Percentiles rank a stretch among this genome's conserved stretches.
Conservation (phyloP, 2,329 filamentous ascomycete species). For the Penicillium sp. region DNA sequence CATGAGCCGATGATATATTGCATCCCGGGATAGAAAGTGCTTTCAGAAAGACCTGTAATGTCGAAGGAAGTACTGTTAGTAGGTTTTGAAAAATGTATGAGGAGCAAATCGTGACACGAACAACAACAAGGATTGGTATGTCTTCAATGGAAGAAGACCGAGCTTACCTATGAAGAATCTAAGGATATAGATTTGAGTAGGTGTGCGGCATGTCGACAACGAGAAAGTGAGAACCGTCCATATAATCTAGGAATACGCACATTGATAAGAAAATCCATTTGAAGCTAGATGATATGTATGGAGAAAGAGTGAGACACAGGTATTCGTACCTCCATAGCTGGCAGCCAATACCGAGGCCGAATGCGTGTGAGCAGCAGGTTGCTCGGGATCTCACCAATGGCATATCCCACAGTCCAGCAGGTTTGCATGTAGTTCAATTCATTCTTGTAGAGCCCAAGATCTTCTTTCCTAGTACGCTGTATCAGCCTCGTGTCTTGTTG, state of each 20-base stretch:
- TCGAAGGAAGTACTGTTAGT: not conserved
- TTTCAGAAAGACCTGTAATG: conserved; percentile 50
- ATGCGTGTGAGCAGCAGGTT: conserved; percentile 58
- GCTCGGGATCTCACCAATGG: conserved; percentile 57
- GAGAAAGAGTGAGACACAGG: not conserved
- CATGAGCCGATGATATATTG: conserved; percentile 58
- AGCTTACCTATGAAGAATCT: conserved; percentile 54
- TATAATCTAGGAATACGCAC: conserved; percentile 37
- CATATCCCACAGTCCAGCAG: conserved; percentile 65
- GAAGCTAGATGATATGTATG: no score
- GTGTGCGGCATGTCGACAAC: conserved; percentile 46
- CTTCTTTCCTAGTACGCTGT: conserved; percentile 52
- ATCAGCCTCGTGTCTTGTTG: not conserved
- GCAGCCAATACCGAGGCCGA: conserved; percentile 55
- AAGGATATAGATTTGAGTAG: conserved; percentile 52
- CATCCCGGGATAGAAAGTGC: conserved; percentile 59
- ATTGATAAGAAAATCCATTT: not conserved
- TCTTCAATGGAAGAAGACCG: no score
- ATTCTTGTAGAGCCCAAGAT: conserved; percentile 58
- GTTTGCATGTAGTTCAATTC: conserved; percentile 62
- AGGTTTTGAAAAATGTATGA: no score
- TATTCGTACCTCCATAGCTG: conserved; percentile 46
- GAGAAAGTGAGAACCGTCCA: conserved; percentile 57
- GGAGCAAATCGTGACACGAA: no score
- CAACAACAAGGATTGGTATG: no score